phyloP scores from a whole-genome alignment of 2,329 filamentous ascomycete genomes.

The Claviceps capensis region DNA sequence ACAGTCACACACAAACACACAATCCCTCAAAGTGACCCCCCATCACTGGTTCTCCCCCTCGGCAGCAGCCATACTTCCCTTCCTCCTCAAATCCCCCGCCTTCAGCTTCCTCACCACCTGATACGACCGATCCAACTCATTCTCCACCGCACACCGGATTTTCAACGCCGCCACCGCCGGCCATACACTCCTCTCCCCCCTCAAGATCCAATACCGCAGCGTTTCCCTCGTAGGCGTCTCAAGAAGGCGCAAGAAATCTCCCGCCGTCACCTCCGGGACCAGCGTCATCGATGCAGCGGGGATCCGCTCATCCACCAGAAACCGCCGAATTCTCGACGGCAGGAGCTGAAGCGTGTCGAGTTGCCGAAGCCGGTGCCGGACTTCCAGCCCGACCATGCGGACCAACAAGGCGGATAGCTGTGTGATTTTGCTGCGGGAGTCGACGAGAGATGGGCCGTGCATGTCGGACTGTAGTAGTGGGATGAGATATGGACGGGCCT shows the following conservation, averaged over 20 bases:
- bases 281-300: conserved; percentile 68
- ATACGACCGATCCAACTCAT: conserved; percentile 76
- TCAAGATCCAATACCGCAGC: conserved; percentile 71
- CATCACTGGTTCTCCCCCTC: conserved; percentile 9
- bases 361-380: conserved; percentile 69
- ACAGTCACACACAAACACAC: not conserved
- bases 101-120: conserved; percentile 58
- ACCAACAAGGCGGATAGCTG: conserved; percentile 45
- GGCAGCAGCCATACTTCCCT: conserved; percentile 24
- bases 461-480: conserved; percentile 74
- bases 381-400: conserved; percentile 59
- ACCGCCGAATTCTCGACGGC: conserved; percentile 54
- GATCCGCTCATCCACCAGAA: conserved; percentile 71
- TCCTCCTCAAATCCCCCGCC: conserved; percentile 35
- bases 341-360: conserved; percentile 65
- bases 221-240: conserved; percentile 66
- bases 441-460: conserved; percentile 55
- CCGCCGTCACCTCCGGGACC: conserved; percentile 60
- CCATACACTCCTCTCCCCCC: conserved; percentile 83
- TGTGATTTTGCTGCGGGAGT: conserved; percentile 42
- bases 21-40: not conserved
- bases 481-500: conserved; percentile 78
- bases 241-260: conserved; percentile 66
- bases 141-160: conserved; percentile 72
- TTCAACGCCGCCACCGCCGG: conserved; percentile 72